Base-by-base conservation (phyloP, 768 basidiomycete genomes). In the Amanita inopinata region DNA sequence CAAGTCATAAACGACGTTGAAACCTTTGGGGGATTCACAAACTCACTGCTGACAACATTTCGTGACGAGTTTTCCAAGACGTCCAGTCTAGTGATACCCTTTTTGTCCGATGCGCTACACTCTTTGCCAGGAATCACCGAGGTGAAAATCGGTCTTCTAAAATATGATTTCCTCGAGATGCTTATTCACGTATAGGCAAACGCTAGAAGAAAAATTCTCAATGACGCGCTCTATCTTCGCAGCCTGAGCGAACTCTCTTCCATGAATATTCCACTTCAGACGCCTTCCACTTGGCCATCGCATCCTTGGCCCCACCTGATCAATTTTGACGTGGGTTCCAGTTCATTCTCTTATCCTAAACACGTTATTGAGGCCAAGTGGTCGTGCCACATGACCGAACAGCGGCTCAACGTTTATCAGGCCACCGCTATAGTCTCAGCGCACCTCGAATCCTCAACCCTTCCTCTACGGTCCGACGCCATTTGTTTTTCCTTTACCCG, bases 41-140 rank as follows among this genome's bases (percentile, higher is more conserved):
- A 69, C 39, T 65, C 75, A 2, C 68, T 89, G 35, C 60, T 88
- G 31, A 65, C 69, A 3, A 56, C 70, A 3, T 70, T 84, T 48
- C 73, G 76, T 12, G 86, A 88, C 49, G 83, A 89, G 49, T 73
- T 76, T 50, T 56, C 65, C 4, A 87, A 83, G 53, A 54, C 74
- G n/a, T 68, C 83, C 4, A 63, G 69, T 18, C 49, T 85, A 33
- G 56, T 67, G 2, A 75, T 83, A 41, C 69, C 80, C 14, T 52
- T 83, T 10, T 61, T 85, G 38, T 81, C 82, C 15, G 61, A 60
- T 45, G 56, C 57, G 27, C 47, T 59, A 22, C 64, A 69, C 0
- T 48, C 49, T 19, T 42, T 53, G 14, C 49, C 62, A 14, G 60
- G 64, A 39, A 20, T 56, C 6, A 65, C 68, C 45, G 61, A 76